These are phyloP conservation scores for Arabidopsis hybrid DNA, from an alignment of 441 rosid species.

Conservation along the genomic window DNA sequence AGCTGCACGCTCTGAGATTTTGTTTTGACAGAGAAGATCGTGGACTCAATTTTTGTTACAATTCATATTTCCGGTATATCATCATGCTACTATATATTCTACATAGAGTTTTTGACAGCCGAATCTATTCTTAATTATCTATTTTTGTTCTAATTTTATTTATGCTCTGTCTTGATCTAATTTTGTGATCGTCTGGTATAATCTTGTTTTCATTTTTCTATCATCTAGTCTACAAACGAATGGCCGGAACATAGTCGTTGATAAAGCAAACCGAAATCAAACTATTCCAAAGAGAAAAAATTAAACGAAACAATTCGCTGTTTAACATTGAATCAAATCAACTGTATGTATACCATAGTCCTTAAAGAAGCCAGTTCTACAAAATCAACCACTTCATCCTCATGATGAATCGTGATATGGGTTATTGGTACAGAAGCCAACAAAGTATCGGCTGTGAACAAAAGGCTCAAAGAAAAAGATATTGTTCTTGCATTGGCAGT, in stretches of 20 bases:
- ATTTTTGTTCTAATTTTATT: conserved; percentile 22
- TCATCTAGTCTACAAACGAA: neutral
- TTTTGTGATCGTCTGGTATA: neutral
- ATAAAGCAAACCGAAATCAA: neutral
- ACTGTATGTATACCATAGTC: conserved; percentile 9
- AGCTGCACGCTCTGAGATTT: conserved; percentile 34
- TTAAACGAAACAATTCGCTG: neutral
- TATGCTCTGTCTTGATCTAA: neutral
- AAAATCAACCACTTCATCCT: conserved; percentile 37
- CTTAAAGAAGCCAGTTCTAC: conserved; percentile 24
- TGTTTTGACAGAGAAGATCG: conserved; percentile 39
- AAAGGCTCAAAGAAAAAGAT: conserved; percentile 6
- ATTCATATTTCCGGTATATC: conserved; percentile 35
- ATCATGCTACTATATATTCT: conserved; percentile 33
- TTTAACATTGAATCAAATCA: conserved; percentile 15
- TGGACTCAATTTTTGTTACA: conserved; percentile 39
- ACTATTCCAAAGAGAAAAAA: neutral
- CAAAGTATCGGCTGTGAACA: neutral
- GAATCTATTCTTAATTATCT: conserved; percentile 27
- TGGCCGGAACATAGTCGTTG: neutral
- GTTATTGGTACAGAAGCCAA: conserved; percentile 24
- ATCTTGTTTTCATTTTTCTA: neutral
- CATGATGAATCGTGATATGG: conserved; percentile 28
- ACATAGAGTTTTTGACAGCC: conserved; percentile 33
- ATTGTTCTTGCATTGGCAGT: conserved; percentile 12